phyloP scores from a whole-genome alignment of 768 basidiomycete genomes.

The Lentinula edodes region DNA sequence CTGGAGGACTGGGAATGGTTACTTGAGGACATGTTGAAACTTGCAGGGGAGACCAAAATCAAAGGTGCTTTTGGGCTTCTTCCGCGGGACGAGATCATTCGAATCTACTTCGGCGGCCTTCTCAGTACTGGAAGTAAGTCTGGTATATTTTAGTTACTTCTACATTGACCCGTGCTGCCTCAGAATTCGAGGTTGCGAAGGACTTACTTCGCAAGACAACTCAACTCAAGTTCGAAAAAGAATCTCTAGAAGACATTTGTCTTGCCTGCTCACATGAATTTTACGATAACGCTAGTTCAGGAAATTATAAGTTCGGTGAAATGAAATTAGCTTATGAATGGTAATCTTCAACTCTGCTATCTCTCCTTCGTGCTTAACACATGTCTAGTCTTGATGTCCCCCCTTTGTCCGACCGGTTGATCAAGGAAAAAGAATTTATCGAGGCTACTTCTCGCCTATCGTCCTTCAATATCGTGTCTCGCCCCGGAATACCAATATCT shows the following conservation, averaged over 20 bases:
- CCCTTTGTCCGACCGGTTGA: constrained; percentile 51
- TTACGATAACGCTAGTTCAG: constrained; percentile 91
- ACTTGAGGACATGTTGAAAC: constrained; percentile 85
- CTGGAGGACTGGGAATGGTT: constrained; percentile 83
- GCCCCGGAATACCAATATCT: constrained; percentile 70
- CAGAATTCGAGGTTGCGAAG: constrained; percentile 68
- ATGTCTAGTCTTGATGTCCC: constrained; percentile 69
- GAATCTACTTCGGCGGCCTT: constrained; percentile 84
- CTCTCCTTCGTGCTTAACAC: constrained; percentile 8
- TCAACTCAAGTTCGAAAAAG: constrained; percentile 37
- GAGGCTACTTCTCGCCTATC: constrained; percentile 94
- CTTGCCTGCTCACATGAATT: constrained; percentile 80
- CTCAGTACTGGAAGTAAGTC: constrained; percentile 84
- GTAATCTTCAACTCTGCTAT: constrained; percentile 31
- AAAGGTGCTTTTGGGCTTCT: constrained; percentile 80
- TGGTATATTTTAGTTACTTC: constrained; percentile 1
- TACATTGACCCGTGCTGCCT: constrained; percentile 5
- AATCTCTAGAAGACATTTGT: constrained; percentile 70
- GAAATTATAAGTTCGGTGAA: constrained; percentile 88
- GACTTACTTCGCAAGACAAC: constrained; percentile 45
- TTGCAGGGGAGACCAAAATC: constrained; percentile 60
- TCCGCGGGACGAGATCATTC: constrained; percentile 60
- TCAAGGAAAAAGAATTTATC: constrained; percentile 83
- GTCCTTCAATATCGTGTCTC: constrained; percentile 83
- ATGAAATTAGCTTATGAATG: constrained; percentile 98